Conservation (phyloP, 768 basidiomycete species). For the Lentinus tigrinus region DNA sequence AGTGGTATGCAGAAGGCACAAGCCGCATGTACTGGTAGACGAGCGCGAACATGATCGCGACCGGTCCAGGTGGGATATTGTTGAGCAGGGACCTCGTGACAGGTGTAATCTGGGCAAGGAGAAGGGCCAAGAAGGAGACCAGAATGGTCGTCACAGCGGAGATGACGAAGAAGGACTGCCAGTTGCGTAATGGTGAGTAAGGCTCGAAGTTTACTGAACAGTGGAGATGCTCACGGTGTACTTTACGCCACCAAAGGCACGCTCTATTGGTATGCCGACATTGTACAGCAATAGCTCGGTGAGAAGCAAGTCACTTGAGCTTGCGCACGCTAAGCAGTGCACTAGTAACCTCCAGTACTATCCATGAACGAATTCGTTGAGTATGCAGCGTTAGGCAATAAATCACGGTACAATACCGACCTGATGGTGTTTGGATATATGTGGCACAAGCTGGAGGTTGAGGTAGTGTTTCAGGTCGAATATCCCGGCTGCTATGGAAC, state of each 20-base stretch:
- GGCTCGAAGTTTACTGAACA: not conserved
- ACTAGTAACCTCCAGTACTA: slow-evolving; percentile 85
- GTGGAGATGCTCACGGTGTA: slow-evolving; percentile 61
- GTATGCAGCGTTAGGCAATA: not conserved
- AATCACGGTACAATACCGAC: slow-evolving; percentile 38
- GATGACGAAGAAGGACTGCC: slow-evolving; percentile 40
- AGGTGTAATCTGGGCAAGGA: slow-evolving; percentile 51
- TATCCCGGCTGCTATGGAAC: slow-evolving; percentile 72
- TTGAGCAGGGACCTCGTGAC: slow-evolving; percentile 58
- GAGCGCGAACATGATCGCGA: slow-evolving; percentile 74
- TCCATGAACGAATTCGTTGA: not conserved
- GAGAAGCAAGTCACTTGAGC: slow-evolving; percentile 83
- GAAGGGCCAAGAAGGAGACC: slow-evolving; percentile 62
- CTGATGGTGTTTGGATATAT: slow-evolving; percentile 88
- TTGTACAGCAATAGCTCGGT: slow-evolving; percentile 74
- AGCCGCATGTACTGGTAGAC: slow-evolving; percentile 82
- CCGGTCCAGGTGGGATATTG: slow-evolving; percentile 72
- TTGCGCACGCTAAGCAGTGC: slow-evolving; percentile 77
- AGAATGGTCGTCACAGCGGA: slow-evolving; percentile 65
- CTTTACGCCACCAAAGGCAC: slow-evolving; percentile 84
- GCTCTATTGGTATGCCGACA: slow-evolving; percentile 69
- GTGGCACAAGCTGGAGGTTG: slow-evolving; percentile 85
- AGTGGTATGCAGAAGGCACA: slow-evolving; percentile 74
- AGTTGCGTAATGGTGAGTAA: slow-evolving; percentile 2
- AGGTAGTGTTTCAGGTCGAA: slow-evolving; percentile 89